Evolutionary conservation across 2,329 filamentous ascomycete species (phyloP).

Genomic region (Akanthomyces lecanii): DNA sequence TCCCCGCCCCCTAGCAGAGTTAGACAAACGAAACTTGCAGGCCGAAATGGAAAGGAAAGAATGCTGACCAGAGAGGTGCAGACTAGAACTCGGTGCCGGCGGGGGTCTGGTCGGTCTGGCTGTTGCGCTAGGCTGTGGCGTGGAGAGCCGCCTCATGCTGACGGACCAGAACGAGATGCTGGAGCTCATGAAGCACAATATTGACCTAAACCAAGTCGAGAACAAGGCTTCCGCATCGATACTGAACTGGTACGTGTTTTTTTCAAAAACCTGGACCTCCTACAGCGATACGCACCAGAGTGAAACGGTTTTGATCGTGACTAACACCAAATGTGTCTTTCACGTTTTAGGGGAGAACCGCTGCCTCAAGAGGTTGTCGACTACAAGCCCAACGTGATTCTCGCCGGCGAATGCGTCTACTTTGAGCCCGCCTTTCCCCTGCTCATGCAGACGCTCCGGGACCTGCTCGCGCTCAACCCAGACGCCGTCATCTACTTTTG

Average conservation of each 20-base stretch:
- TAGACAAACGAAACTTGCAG: neutral
- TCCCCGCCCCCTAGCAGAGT: too few species aligned
- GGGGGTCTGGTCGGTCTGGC: slow-evolving; percentile 77
- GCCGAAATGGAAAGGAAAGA: neutral
- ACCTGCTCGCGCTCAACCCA: slow-evolving; percentile 70
- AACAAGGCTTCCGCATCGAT: slow-evolving; percentile 61
- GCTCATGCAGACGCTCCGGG: slow-evolving; percentile 70
- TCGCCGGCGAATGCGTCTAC: slow-evolving; percentile 97
- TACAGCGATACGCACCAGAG: neutral
- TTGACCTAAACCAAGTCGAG: slow-evolving; percentile 70
- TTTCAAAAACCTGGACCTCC: neutral
- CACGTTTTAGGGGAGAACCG: slow-evolving; percentile 51
- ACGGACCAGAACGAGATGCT: slow-evolving; percentile 89
- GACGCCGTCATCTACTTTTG: slow-evolving; percentile 70
- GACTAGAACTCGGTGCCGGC: slow-evolving; percentile 87
- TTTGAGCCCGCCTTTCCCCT: slow-evolving; percentile 94
- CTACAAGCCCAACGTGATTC: slow-evolving; percentile 69
- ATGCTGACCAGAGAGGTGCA: slow-evolving; percentile 36
- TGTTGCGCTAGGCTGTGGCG: slow-evolving; percentile 52
- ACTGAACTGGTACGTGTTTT: slow-evolving; percentile 65
- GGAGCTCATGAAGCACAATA: slow-evolving; percentile 80
- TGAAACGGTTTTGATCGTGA: neutral
- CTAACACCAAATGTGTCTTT: too few species aligned
- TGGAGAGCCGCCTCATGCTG: slow-evolving; percentile 60
- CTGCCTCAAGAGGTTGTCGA: slow-evolving; percentile 49